Base-by-base conservation (phyloP, 2,329 filamentous ascomycete genomes). In the Penicillium sumatraense region DNA sequence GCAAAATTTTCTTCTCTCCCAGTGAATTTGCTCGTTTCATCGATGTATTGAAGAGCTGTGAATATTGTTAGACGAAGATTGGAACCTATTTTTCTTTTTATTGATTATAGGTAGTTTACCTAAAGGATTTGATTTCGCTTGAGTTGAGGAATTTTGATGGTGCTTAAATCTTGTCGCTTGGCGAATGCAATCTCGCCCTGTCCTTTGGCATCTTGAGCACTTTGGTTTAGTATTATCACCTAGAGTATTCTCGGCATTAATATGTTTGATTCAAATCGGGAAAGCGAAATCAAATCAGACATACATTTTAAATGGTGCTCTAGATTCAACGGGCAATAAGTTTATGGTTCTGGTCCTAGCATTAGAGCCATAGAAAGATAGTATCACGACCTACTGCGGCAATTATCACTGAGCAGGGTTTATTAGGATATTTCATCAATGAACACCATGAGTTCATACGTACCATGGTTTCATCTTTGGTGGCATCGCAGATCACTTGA, bases 301-400 rank as follows among this genome's bases (percentile, higher is more conserved):
- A 38, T 42, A 53, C 51, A 49, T 44, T 53, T 53, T 6, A 46
- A 53, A 33, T 53, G 49, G 26, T 56, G 26, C 33, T 20, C 33
- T 50, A 51, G 54, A 29, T 40, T 35, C 29, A 8, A 49, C 8
- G 26, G 36, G 41, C 24, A 45, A 49, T 40, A 40, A 21, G 36
- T 40, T 21, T 26, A 36, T 46, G 14, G 35, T 41, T 41, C 6
- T 18, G 5, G n/a, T 40, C 16, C 38, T 42, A 20, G 8, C 4
- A 24, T 24, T 9, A 24, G 8, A 16, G 35, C 10, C 11, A 20
- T 20, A 9, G 11, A 1, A 16, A 35, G 11, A 2, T 14, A n/a
- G n/a, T n/a, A n/a, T n/a, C n/a, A 23, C 18, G 13, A 51, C 60
- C 23, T 58, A 62, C 59, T 58, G n/a, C 60, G 53, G 46, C 60